These are phyloP conservation scores for Penicillium lagena DNA, from an alignment of 495 filamentous ascomycete genomes.

Conservation along the genomic window DNA sequence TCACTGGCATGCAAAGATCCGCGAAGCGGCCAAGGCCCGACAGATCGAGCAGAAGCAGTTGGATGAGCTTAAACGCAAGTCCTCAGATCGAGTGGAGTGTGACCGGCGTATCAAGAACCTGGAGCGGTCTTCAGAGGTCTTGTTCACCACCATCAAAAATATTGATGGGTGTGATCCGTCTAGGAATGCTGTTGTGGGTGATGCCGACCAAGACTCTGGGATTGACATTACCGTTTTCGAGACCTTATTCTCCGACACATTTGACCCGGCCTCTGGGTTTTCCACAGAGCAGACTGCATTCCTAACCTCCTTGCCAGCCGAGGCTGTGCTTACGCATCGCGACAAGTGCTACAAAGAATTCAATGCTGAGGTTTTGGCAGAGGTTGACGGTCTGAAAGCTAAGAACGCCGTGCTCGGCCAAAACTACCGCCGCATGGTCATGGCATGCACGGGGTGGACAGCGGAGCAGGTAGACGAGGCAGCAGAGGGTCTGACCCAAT, in stretches of 20 bases:
- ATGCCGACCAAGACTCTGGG: constrained; percentile 49
- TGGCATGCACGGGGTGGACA: constrained; percentile 41
- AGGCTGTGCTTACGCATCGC: constrained; percentile 21
- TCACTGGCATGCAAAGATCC: constrained; percentile 65
- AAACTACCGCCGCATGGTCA: constrained; percentile 43
- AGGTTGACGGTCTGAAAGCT: constrained; percentile 33
- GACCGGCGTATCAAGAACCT: constrained; percentile 58
- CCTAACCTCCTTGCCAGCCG: constrained; percentile 21
- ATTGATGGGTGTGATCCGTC: constrained; percentile 23
- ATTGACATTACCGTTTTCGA: constrained; percentile 35
- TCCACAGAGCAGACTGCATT: constrained; percentile 31
- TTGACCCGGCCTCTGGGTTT: constrained; percentile 31
- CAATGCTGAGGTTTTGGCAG: constrained; percentile 27
- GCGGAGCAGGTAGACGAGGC: constrained; percentile 43
- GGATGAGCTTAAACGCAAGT: constrained; percentile 55
- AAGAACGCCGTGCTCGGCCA: constrained; percentile 41
- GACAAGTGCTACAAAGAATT: constrained; percentile 27
- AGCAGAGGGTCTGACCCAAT: constrained; percentile 39
- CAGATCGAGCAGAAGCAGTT: constrained; percentile 66
- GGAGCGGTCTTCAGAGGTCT: constrained; percentile 44
- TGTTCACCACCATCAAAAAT: constrained; percentile 31
- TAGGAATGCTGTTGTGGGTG: constrained; percentile 33
- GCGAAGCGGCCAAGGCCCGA: constrained; percentile 70
- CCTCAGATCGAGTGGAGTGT: constrained; percentile 51
- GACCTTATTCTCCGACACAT: constrained; percentile 25